Evolutionary conservation across 176 grass and related monocot species (phyloP).

Genomic region (Aegilops tauschii): DNA sequence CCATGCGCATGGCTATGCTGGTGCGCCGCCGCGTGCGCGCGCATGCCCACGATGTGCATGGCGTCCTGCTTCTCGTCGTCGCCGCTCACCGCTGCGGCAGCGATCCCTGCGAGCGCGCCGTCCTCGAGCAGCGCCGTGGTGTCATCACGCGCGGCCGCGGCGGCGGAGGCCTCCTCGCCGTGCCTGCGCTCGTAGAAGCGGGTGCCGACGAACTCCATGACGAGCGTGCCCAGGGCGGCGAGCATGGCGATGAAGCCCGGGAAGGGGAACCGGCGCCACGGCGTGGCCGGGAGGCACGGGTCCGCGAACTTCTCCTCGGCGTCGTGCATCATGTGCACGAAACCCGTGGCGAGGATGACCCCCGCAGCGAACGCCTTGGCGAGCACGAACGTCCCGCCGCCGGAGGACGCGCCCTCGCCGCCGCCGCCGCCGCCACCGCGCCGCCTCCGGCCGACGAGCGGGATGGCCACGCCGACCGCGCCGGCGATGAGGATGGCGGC

Average conservation of each 20-base stretch:
- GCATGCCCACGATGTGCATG: constrained; percentile 67
- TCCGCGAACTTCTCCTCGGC: constrained; percentile 49
- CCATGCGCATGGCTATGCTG: constrained; percentile 37
- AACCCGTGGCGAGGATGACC: constrained; percentile 76
- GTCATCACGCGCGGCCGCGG: not conserved
- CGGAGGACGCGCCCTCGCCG: not conserved
- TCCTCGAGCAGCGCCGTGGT: constrained; percentile 13
- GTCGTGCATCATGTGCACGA: constrained; percentile 82
- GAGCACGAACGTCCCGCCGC: constrained; percentile 46
- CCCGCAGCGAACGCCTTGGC: constrained; percentile 79
- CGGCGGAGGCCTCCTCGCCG: not conserved
- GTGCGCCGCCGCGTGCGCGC: constrained; percentile 54
- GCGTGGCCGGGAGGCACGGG: constrained; percentile 53
- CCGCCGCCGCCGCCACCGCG: not conserved
- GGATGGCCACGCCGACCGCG: constrained; percentile 57
- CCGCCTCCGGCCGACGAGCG: constrained; percentile 38
- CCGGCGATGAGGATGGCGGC: constrained; percentile 52
- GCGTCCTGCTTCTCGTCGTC: constrained; percentile 22
- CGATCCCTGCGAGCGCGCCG: not conserved
- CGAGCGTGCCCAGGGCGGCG: constrained; percentile 72
- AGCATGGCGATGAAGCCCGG: constrained; percentile 88
- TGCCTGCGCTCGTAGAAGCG: constrained; percentile 66
- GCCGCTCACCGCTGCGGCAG: not conserved
- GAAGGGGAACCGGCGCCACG: constrained; percentile 78
- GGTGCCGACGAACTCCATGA: constrained; percentile 70